Evolutionary conservation across 768 basidiomycete species (phyloP).

Genomic region (Sporobolomyces phaffii): DNA sequence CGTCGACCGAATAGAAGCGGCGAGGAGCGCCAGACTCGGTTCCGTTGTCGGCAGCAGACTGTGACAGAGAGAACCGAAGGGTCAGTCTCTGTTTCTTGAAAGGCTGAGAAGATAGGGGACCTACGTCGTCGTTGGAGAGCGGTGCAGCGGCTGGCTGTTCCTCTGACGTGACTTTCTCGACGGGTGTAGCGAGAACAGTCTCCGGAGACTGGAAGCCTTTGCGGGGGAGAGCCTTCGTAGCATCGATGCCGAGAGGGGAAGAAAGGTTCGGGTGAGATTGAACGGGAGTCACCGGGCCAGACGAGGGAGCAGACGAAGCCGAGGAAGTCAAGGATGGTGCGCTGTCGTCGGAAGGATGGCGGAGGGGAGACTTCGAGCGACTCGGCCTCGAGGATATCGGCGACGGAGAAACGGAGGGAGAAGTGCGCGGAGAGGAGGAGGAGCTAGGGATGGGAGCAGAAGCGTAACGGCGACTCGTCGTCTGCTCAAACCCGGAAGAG

Average conservation of each 20-base stretch:
- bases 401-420: neutral
- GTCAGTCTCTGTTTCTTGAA: too few species aligned
- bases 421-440: neutral
- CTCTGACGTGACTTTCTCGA: neutral
- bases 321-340: conserved; percentile 30
- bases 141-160: too few species aligned
- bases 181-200: neutral
- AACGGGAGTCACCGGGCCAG: conserved; percentile 9
- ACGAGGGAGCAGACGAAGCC: conserved; percentile 23
- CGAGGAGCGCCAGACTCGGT: neutral
- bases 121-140: too few species aligned
- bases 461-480: conserved; percentile 18
- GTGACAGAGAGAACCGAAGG: too few species aligned
- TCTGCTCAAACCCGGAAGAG: neutral
- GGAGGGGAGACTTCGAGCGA: conserved; percentile 13
- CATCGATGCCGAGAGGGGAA: conserved; percentile 4
- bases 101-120: too few species aligned
- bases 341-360: conserved; percentile 10
- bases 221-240: neutral
- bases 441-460: conserved; percentile 1
- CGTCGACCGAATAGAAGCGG: conserved; percentile 28
- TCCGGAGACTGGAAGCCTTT: neutral
- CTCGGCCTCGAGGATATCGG: neutral
- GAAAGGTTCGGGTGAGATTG: neutral
- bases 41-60: neutral